phyloP scores from a whole-genome alignment of 768 basidiomycete genomes.

The Psilocybe tampanensis region DNA sequence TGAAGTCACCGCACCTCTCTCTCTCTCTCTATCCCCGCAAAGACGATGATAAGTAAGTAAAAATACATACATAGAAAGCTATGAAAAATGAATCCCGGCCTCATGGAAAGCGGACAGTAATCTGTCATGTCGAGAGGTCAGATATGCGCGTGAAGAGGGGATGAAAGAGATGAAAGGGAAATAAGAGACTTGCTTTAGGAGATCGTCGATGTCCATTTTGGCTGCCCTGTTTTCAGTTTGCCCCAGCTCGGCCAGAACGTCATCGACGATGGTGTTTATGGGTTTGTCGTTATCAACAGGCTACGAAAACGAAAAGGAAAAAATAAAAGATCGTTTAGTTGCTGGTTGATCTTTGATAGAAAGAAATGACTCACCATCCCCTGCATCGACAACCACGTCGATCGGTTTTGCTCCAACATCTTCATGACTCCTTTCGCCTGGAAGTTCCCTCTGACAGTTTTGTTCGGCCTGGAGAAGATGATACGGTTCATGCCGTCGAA shows the following conservation, averaged over 20 bases:
- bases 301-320: slow-evolving; percentile 32
- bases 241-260: slow-evolving; percentile 70
- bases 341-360: neutral
- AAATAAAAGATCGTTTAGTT: neutral
- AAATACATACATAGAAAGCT: neutral
- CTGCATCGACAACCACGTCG: slow-evolving; percentile 88
- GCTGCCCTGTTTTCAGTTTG: slow-evolving; percentile 80
- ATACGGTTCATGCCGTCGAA: slow-evolving; percentile 95
- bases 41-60: no score
- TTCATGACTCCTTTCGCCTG: slow-evolving; percentile 93
- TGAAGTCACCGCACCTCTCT: neutral
- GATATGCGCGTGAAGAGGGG: no score
- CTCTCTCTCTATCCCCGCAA: slow-evolving; percentile 1
- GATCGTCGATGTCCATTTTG: slow-evolving; percentile 93
- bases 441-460: slow-evolving; percentile 87
- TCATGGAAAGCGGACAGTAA: slow-evolving; percentile 75
- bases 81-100: slow-evolving; percentile 74
- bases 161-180: neutral
- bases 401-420: slow-evolving; percentile 92
- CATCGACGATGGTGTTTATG: slow-evolving; percentile 73
- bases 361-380: slow-evolving; percentile 47
- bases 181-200: slow-evolving; percentile 68
- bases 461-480: slow-evolving; percentile 88
- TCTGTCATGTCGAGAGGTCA: slow-evolving; percentile 36
- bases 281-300: slow-evolving; percentile 69